Evolutionary conservation across 108 stramenopile species (phyloP), one percentile per base, ranked within the genome.

Genomic region (Mayamaea pseudoterrestris): DNA sequence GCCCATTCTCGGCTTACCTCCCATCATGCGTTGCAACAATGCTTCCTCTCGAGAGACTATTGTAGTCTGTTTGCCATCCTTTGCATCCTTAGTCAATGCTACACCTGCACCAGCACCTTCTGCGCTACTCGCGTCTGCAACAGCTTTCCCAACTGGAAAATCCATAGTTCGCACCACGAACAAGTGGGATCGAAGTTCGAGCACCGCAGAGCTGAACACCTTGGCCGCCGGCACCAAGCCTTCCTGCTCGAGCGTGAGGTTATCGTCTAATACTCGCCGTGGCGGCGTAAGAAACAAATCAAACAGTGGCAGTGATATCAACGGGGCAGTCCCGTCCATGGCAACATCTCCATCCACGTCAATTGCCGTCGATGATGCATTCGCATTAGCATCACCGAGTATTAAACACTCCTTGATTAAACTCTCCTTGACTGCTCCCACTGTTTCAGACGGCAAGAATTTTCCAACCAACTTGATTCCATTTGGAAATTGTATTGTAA

Each of bases 211-310:
- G 30, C 27, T 21, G 47, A 71, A 75, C 20, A 89, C 56, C 43
- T 78, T 83, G 28, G 82, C 82, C 9, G 87, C 87, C 1, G 87
- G 87, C 1, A 89, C 80, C 22, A 89, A 32, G 14, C 64, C 74
- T 56, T 83, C 73, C 7, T 64, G 66, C 5, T 63, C 44, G 41
- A 89, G 47, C 8, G 76, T 72, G 41, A 74, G 65, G 12, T 36
- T 28, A n/a, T 54, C 45, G 21, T 41, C 44, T 28, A 84, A 34
- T 20, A 69, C 24, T 14, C 73, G 71, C 28, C 87, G 59, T 3
- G 87, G 87, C 25, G 87, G 87, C 12, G 82, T 73, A 13, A 78
- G 63, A 47, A 81, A 89, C 50, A 89, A 61, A 46, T 89, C 87
- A 30, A 88, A 70, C n/a, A n/a, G n/a, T n/a, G n/a, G n/a, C n/a